These are phyloP conservation scores for Amorphotheca resinae DNA, from an alignment of 495 filamentous ascomycete species.

Conservation along the genomic window DNA sequence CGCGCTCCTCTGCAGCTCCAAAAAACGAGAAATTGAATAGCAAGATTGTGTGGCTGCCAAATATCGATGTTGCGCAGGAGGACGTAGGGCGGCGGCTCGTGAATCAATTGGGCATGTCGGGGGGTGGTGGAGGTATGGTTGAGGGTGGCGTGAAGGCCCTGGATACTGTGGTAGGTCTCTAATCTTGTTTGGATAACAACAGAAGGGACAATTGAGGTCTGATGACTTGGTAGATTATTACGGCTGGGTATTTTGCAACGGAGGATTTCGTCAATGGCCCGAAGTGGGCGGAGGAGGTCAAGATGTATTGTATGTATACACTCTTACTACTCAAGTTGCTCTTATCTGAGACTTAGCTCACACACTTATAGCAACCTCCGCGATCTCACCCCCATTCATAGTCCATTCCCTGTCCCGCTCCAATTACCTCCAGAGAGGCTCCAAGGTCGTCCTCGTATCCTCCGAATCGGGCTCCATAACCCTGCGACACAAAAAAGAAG, in stretches of 20 bases:
- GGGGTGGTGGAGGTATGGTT: constrained; percentile 13
- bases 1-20: constrained; percentile 28
- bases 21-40: constrained; percentile 17
- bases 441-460: constrained; percentile 53
- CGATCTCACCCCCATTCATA: constrained; percentile 54
- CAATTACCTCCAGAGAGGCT: constrained; percentile 32
- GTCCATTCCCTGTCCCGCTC: constrained; percentile 47
- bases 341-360: neutral
- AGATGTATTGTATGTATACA: constrained; percentile 43
- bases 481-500: constrained; percentile 51
- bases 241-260: constrained; percentile 54
- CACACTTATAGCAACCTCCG: constrained; percentile 32
- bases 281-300: constrained; percentile 50
- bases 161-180: constrained; percentile 36
- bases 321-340: neutral
- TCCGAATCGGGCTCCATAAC: constrained; percentile 59
- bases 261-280: constrained; percentile 49
- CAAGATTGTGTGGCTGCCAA: constrained; percentile 26
- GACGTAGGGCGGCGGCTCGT: constrained; percentile 30
- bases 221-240: constrained; percentile 37
- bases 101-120: constrained; percentile 25
- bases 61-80: constrained; percentile 30
- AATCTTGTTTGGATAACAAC: too few relatives aligned
- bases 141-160: constrained; percentile 28
- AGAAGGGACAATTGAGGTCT: too few relatives aligned